Percentiles rank a stretch among this genome's conserved stretches.
These are phyloP conservation scores for Ophiostoma sp. DNA, from an alignment of 2,329 filamentous ascomycete species.

Conservation along the genomic window DNA sequence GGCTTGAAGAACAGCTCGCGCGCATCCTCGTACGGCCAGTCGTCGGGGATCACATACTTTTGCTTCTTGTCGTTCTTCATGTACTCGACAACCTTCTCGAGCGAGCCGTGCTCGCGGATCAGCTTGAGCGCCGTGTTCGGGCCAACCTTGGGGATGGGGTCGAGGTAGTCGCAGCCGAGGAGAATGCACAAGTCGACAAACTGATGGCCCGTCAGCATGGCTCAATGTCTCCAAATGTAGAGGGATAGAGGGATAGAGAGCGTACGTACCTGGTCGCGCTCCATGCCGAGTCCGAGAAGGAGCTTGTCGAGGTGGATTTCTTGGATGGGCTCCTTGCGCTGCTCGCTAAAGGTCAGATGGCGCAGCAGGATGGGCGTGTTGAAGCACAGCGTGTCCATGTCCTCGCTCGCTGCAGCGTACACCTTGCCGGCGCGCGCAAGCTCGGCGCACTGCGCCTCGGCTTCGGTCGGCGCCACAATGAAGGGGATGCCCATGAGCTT, in stretches of 20 bases:
- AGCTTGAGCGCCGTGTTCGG: conserved; percentile 87
- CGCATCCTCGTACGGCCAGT: conserved; percentile 93
- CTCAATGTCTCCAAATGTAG: background rate
- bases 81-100: conserved; percentile 80
- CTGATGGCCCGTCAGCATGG: conserved; percentile 39
- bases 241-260: conserved; percentile 2
- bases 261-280: conserved; percentile 50
- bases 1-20: conserved; percentile 87
- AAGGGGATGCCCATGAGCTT: conserved; percentile 95
- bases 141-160: conserved; percentile 91
- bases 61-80: conserved; percentile 71
- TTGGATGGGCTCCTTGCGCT: conserved; percentile 94
- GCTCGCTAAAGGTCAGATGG: conserved; percentile 94
- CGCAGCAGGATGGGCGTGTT: conserved; percentile 83
- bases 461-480: conserved; percentile 92
- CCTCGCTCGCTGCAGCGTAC: conserved; percentile 91
- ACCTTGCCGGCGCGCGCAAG: conserved; percentile 89
- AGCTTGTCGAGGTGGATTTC: conserved; percentile 87
- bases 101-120: conserved; percentile 81
- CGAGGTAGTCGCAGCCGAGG: conserved; percentile 94
- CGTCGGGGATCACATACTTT: conserved; percentile 83
- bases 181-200: conserved; percentile 98
- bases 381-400: conserved; percentile 98
- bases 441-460: conserved; percentile 91
- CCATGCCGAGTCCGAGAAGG: conserved; percentile 81